Conservation (phyloP, 106 monocot species). For the Agapanthus africanus region DNA sequence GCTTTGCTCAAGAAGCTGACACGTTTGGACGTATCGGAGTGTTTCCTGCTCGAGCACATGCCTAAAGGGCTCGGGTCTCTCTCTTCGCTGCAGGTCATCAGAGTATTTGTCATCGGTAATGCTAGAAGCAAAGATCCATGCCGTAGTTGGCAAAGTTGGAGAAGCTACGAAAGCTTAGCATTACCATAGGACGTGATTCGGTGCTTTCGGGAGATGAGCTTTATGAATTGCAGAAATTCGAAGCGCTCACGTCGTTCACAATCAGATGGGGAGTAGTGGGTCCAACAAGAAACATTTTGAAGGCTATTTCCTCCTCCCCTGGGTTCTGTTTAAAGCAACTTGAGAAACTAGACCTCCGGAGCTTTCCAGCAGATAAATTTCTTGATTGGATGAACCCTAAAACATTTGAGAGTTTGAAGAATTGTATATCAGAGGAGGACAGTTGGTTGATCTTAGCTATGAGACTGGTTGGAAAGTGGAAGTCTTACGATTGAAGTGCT, state of each 20-base stretch:
- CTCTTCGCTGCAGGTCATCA: conserved; percentile 17
- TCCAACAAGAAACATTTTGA: neutral
- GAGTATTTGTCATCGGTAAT: conserved; percentile 17
- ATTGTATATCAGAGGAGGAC: conserved; percentile 16
- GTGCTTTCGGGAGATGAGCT: neutral
- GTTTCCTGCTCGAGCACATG: conserved; percentile 19
- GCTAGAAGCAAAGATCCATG: neutral
- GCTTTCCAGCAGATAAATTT: conserved; percentile 1
- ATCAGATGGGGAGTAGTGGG: conserved; percentile 17
- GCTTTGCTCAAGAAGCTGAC: conserved; percentile 3
- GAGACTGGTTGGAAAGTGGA: conserved; percentile 4
- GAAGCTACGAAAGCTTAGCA: conserved; percentile 19
- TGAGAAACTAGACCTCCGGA: conserved; percentile 15
- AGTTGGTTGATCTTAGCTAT: neutral
- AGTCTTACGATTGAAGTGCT: too few species aligned
- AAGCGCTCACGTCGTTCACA: conserved; percentile 1
- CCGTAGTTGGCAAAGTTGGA: conserved; percentile 6
- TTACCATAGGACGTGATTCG: conserved; percentile 10
- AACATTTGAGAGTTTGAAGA: conserved; percentile 1
- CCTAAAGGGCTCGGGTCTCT: conserved; percentile 6
- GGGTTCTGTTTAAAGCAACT: too few species aligned
- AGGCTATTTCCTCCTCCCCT: too few species aligned
- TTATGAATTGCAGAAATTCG: neutral
- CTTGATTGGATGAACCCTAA: neutral
- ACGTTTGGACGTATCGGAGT: conserved; percentile 25